phyloP scores from a whole-genome alignment of 257 asterid species.

The Gentiana dahurica region DNA sequence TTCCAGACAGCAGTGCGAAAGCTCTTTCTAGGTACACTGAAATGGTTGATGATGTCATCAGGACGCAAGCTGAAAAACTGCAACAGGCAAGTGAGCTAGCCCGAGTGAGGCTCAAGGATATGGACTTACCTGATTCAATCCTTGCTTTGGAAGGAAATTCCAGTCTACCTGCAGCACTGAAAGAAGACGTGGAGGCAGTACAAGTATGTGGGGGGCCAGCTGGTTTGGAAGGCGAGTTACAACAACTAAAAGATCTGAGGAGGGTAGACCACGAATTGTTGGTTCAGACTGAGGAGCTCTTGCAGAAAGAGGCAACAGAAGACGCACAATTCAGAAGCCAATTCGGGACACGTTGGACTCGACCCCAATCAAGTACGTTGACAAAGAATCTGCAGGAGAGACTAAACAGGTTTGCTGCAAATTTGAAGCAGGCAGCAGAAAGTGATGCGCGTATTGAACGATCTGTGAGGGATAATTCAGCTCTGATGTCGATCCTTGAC shows the following conservation, averaged over 20 bases:
- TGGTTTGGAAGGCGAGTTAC: slow-evolving; percentile 84
- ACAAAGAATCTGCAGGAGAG: slow-evolving; percentile 84
- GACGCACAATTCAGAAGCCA: slow-evolving; percentile 90
- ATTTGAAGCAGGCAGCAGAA: slow-evolving; percentile 93
- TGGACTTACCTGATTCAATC: slow-evolving; percentile 94
- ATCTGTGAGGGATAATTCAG: slow-evolving; percentile 79
- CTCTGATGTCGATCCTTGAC: slow-evolving; percentile 85
- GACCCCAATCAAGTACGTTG: slow-evolving; percentile 93
- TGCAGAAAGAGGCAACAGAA: slow-evolving; percentile 86
- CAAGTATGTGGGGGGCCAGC: slow-evolving; percentile 95
- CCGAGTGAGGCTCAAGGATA: slow-evolving; percentile 87
- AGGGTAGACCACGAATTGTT: slow-evolving; percentile 88
- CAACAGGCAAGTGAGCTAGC: slow-evolving; percentile 99
- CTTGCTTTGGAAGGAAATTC: slow-evolving; percentile 83
- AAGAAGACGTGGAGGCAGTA: slow-evolving; percentile 87
- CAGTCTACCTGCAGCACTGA: slow-evolving; percentile 48
- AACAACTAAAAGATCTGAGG: slow-evolving; percentile 83
- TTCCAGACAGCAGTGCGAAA: slow-evolving; percentile 93
- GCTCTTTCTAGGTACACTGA: slow-evolving; percentile 93
- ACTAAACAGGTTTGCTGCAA: slow-evolving; percentile 78
- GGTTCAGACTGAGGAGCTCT: slow-evolving; percentile 81
- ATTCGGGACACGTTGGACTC: slow-evolving; percentile 89
- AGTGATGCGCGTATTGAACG: slow-evolving; percentile 95
- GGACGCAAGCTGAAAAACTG: slow-evolving; percentile 94
- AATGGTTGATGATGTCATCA: slow-evolving; percentile 84